Conservation (phyloP, 1,139 yeast species). For the Debaryomyces udenii region DNA sequence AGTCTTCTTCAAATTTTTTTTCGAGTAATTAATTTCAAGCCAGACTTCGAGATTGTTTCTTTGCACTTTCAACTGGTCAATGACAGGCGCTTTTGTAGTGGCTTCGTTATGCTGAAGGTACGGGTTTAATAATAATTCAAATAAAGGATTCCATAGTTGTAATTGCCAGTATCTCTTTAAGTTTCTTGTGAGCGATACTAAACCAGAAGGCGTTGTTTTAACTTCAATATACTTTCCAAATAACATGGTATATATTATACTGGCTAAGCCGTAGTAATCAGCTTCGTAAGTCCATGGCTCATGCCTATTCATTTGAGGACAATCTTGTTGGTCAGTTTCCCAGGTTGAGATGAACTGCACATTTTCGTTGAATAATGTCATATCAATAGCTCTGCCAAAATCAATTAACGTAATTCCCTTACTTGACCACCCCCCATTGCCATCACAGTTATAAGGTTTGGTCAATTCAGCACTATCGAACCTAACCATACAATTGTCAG, state of each 20-base stretch:
- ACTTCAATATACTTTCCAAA: constrained; percentile 67
- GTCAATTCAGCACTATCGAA: constrained; percentile 35
- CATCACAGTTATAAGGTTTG: constrained; percentile 34
- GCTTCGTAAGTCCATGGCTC: constrained; percentile 78
- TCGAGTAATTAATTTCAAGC: constrained; percentile 32
- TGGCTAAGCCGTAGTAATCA: constrained; percentile 85
- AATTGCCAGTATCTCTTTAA: constrained; percentile 80
- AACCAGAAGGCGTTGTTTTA: constrained; percentile 25
- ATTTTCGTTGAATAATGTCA: constrained; percentile 51
- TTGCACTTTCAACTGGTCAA: constrained; percentile 36
- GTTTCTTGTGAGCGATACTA: constrained; percentile 39
- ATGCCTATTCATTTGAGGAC: constrained; percentile 68
- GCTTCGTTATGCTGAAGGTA: constrained; percentile 18
- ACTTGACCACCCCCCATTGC: constrained; percentile 49
- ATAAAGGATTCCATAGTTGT: constrained; percentile 71
- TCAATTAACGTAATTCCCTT: constrained; percentile 74
- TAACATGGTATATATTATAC: constrained; percentile 70
- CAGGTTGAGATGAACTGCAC: constrained; percentile 63
- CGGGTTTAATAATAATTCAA: constrained; percentile 68
- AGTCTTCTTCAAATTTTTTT: constrained; percentile 20
- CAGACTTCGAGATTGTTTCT: constrained; percentile 49
- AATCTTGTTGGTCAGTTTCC: constrained; percentile 73
- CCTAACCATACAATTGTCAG: constrained; percentile 84
- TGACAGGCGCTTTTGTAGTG: constrained; percentile 40
- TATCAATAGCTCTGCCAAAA: constrained; percentile 81